Conservation (phyloP, 192 early-diverging fungal genomes). For the Powellomyces hirtus region DNA sequence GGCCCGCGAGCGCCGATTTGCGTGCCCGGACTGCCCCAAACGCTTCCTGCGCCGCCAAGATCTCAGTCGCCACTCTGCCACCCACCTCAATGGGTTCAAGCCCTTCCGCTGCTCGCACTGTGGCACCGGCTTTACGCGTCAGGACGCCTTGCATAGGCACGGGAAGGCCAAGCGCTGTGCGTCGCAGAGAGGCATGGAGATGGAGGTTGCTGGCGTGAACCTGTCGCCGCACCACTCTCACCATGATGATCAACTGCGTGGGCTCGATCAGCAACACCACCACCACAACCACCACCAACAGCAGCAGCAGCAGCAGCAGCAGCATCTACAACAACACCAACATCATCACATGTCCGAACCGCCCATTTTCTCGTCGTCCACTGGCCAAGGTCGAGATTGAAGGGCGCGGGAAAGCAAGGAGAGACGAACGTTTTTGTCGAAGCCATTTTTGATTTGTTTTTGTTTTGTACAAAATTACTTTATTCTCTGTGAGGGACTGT, state of each 20-base stretch:
- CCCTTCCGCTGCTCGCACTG: slow-evolving; percentile 26
- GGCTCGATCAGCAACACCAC: background rate
- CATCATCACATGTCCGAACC: too few relatives aligned
- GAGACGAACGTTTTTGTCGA: too few relatives aligned
- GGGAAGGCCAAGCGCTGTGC: slow-evolving; percentile 15
- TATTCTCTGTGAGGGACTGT: too few relatives aligned
- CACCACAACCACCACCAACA: background rate
- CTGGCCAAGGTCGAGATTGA: too few relatives aligned
- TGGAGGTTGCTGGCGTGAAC: background rate
- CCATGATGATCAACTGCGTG: background rate
- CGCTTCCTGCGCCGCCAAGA: slow-evolving; percentile 24
- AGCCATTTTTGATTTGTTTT: too few relatives aligned
- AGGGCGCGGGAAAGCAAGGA: too few relatives aligned
- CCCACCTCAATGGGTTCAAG: slow-evolving; percentile 20
- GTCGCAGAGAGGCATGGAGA: background rate
- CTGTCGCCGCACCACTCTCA: background rate
- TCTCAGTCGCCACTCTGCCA: slow-evolving; percentile 19
- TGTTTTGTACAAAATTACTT: too few relatives aligned
- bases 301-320: background rate
- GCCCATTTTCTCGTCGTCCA: too few relatives aligned
- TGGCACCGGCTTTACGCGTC: slow-evolving; percentile 35
- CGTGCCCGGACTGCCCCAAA: slow-evolving; percentile 13
- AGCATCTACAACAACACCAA: background rate
- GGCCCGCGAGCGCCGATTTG: slow-evolving; percentile 8
- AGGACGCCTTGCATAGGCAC: slow-evolving; percentile 31